Conservation (phyloP, 1,284 basidiomycete species). For the Apiotrichum veenhuisii region DNA sequence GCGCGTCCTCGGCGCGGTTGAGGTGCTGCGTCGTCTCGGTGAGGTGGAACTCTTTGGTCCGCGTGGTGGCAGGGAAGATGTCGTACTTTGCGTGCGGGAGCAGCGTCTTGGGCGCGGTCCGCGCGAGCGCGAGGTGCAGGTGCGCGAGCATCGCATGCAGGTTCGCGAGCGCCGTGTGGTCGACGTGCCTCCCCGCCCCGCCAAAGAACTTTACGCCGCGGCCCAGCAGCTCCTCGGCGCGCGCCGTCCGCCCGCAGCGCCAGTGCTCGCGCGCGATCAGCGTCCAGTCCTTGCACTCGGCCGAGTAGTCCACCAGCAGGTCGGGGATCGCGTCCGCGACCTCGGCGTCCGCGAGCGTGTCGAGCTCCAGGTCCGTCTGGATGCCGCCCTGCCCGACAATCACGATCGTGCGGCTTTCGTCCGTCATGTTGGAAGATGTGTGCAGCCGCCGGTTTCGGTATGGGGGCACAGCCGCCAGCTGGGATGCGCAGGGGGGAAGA, state of each 20-base stretch:
- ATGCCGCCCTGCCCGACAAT: constrained; percentile 42
- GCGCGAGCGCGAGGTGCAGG: constrained; percentile 70
- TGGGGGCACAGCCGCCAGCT: not conserved
- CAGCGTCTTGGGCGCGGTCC: constrained; percentile 73
- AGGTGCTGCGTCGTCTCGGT: constrained; percentile 65
- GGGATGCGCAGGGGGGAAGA: not conserved
- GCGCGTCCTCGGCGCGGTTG: constrained; percentile 68
- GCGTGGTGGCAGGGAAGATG: constrained; percentile 57
- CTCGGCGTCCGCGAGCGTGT: constrained; percentile 43
- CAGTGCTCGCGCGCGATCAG: constrained; percentile 49
- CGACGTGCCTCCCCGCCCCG: constrained; percentile 45
- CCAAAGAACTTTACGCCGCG: constrained; percentile 43
- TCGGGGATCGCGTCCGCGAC: constrained; percentile 44
- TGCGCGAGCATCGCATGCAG: constrained; percentile 77
- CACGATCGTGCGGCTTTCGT: constrained; percentile 21
- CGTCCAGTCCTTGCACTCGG: constrained; percentile 50
- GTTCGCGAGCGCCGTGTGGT: constrained; percentile 50
- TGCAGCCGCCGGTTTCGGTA: not conserved
- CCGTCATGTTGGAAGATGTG: constrained; percentile 17
- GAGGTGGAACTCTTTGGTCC: constrained; percentile 62
- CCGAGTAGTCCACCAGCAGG: constrained; percentile 41
- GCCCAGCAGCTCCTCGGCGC: constrained; percentile 42
- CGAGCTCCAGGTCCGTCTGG: constrained; percentile 48
- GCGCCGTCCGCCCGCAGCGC: constrained; percentile 33
- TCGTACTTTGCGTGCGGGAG: constrained; percentile 69